Conservation (phyloP, 2,329 filamentous ascomycete genomes). For the Apiospora koreana region DNA sequence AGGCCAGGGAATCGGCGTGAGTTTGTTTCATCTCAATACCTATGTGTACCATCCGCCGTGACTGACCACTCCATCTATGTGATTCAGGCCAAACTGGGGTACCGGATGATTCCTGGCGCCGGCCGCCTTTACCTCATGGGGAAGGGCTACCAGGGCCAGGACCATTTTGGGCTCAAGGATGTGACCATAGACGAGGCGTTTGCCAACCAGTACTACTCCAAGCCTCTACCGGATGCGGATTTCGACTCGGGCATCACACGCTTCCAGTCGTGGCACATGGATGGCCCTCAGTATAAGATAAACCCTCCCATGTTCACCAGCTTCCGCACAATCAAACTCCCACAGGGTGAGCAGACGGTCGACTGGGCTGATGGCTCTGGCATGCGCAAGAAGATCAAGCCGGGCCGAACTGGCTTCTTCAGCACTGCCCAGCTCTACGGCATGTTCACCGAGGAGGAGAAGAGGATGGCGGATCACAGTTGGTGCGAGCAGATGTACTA, state of each 20-base stretch:
- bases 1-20: too few species aligned
- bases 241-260: conserved; percentile 43
- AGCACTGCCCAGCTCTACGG: conserved; percentile 43
- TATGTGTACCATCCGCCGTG: too few species aligned
- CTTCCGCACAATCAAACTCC: too few species aligned
- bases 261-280: conserved; percentile 51
- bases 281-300: conserved; percentile 43
- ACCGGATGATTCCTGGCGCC: conserved; percentile 36
- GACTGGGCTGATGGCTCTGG: conserved; percentile 46
- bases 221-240: conserved; percentile 32
- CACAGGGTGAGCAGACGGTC: conserved; percentile 25
- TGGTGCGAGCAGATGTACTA: conserved; percentile 48
- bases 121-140: conserved; percentile 47
- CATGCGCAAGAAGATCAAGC: conserved; percentile 41
- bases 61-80: too few species aligned
- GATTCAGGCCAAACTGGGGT: too few species aligned
- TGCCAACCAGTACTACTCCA: conserved; percentile 39
- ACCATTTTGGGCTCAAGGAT: conserved; percentile 45
- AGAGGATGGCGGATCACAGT: conserved; percentile 40
- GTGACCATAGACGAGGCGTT: conserved; percentile 31
- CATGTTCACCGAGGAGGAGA: conserved; percentile 43
- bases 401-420: conserved; percentile 45
- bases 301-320: conserved; percentile 43
- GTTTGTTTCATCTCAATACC: too few species aligned
- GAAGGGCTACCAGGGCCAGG: conserved; percentile 44